Conservation (phyloP, 352 stramenopile species). For the Globisporangium paddicum region DNA sequence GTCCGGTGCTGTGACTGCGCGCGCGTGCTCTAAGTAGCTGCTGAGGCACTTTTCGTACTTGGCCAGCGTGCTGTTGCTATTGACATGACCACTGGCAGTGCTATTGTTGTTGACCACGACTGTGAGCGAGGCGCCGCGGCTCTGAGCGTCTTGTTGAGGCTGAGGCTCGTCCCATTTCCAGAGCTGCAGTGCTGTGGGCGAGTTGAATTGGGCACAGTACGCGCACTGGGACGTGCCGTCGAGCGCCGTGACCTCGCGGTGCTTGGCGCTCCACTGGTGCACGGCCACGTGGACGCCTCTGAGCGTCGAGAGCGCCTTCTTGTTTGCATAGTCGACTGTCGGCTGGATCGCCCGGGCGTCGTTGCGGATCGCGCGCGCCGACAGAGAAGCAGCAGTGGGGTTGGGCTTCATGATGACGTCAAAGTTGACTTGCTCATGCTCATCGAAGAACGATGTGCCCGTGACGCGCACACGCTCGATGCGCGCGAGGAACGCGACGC, state of each 20-base stretch:
- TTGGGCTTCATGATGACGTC: slow-evolving; percentile 10
- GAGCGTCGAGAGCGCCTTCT: slow-evolving; percentile 12
- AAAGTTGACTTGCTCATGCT: slow-evolving; percentile 11
- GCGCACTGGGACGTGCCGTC: slow-evolving; percentile 4
- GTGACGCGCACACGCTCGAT: slow-evolving; percentile 9
- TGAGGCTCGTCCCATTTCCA: slow-evolving; percentile 10
- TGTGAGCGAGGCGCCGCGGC: slow-evolving; percentile 1
- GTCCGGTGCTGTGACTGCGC: background rate
- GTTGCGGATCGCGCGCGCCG: slow-evolving; percentile 2
- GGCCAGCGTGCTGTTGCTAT: background rate
- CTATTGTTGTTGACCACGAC: slow-evolving; percentile 9
- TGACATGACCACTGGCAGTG: too few relatives aligned
- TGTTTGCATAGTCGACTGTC: slow-evolving; percentile 4
- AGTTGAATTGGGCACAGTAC: slow-evolving; percentile 15
- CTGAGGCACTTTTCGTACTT: slow-evolving; percentile 12
- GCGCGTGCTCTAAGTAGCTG: slow-evolving; percentile 11
- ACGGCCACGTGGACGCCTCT: slow-evolving; percentile 6
- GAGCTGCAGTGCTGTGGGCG: slow-evolving; percentile 2
- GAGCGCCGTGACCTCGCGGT: background rate
- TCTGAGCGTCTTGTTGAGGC: background rate
- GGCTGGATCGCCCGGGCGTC: slow-evolving; percentile 8
- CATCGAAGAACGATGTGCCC: slow-evolving; percentile 5
- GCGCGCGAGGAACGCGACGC: slow-evolving; percentile 12
- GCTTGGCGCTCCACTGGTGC: slow-evolving; percentile 12
- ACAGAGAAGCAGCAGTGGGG: background rate